Percentiles rank a stretch among this genome's conserved stretches.
These are phyloP conservation scores for Fragaria iinumae DNA, from an alignment of 306 rosid species.

Conservation along the genomic window DNA sequence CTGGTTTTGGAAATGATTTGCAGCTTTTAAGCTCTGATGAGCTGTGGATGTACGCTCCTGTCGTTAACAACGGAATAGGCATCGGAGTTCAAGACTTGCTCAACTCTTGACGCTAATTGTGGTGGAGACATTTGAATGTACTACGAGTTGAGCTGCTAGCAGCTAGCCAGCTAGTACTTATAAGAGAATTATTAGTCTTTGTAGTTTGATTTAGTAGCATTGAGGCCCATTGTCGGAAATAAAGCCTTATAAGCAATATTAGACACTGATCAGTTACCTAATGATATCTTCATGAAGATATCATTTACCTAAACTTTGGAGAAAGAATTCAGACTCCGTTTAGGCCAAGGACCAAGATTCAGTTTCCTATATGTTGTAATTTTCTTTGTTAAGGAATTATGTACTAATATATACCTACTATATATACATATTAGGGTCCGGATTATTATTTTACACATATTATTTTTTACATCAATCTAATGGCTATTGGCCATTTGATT, in stretches of 20 bases:
- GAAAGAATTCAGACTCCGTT: too few species aligned
- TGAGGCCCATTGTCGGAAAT: not conserved
- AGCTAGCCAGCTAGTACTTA: not conserved
- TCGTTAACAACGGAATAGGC: conserved; percentile 83
- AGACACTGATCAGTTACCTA: not conserved
- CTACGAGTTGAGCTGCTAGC: not conserved
- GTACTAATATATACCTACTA: too few species aligned
- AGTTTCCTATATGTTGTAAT: too few species aligned
- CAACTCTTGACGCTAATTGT: conserved; percentile 9
- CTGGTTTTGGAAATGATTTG: conserved; percentile 21
- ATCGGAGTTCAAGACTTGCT: conserved; percentile 57
- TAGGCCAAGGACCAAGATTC: too few species aligned
- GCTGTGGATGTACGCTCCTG: conserved; percentile 90
- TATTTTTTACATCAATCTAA: too few species aligned
- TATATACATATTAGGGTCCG: too few species aligned
- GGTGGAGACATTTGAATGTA: not conserved
- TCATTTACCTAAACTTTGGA: too few species aligned
- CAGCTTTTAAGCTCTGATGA: conserved; percentile 91
- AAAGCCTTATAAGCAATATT: not conserved
- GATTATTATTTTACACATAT: too few species aligned
- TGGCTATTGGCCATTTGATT: too few species aligned
- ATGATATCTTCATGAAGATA: too few species aligned
- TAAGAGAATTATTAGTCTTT: not conserved
- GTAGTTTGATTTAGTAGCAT: too few species aligned
- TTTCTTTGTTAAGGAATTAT: too few species aligned